Conservation (phyloP, 2,329 filamentous ascomycete species). For the Alternaria novae-zelandiae region DNA sequence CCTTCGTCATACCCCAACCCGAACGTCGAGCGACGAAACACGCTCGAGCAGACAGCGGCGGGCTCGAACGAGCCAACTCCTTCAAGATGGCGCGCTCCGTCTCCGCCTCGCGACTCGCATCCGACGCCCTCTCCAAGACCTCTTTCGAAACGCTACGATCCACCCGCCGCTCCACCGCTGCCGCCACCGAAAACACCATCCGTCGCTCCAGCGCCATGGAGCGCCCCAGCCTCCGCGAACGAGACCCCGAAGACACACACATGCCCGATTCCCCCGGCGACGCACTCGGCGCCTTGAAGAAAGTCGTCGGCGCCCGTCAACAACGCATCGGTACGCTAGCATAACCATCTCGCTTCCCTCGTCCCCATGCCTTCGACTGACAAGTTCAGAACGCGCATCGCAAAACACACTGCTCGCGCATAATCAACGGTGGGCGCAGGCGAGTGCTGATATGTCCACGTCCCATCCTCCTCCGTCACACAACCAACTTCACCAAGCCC, state of each 20-base stretch:
- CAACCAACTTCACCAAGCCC: neutral
- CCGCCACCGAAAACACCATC: constrained; percentile 24
- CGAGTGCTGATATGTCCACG: constrained; percentile 47
- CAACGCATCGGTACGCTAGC: constrained; percentile 41
- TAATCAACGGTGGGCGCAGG: constrained; percentile 55
- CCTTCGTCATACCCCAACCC: constrained; percentile 43
- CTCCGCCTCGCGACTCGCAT: constrained; percentile 35
- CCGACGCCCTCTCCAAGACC: constrained; percentile 39
- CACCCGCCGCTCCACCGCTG: constrained; percentile 18
- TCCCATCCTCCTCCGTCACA: constrained; percentile 23
- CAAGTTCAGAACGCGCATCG: constrained; percentile 34
- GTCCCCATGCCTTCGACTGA: constrained; percentile 23
- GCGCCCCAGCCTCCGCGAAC: constrained; percentile 31
- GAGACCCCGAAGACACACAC: constrained; percentile 27
- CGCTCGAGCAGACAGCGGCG: constrained; percentile 41
- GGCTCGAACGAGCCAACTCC: constrained; percentile 35
- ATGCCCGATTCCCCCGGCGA: constrained; percentile 46
- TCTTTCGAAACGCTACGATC: constrained; percentile 40
- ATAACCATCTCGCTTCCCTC: neutral
- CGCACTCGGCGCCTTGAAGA: constrained; percentile 50
- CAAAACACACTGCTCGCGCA: constrained; percentile 51
- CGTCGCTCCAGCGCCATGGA: constrained; percentile 45
- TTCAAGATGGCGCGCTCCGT: constrained; percentile 44
- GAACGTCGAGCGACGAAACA: constrained; percentile 45
- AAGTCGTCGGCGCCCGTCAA: constrained; percentile 48